Evolutionary conservation across 306 rosid genomes (phyloP), one percentile per base, ranked within the genome.

Genomic region (Pachyrhizus erosus): DNA sequence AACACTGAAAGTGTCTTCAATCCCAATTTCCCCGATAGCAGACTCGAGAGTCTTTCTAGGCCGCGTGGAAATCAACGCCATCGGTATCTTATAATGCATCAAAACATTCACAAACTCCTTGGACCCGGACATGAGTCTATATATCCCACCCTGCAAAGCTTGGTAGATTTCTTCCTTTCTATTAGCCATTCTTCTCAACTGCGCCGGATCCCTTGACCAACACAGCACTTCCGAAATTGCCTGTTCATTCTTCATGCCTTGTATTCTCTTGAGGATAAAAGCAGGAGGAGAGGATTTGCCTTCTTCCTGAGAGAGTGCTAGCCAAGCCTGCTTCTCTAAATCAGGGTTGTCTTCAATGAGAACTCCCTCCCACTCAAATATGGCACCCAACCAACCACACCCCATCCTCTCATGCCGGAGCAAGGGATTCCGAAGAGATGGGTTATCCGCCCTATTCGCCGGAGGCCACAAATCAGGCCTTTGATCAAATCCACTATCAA

Each of bases 321-420:
- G 80, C 99, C 98, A 96, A 0, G 99, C 93, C 61, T 91, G 97
- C 90, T 87, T 91, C 88, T 96, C 97, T 51, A 89, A 52, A 69
- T 93, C 98, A 52, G 92, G 89, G 61, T 90, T 93, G 39, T 92
- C 98, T 77, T 96, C 98, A 80, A 92, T 82, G 37, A 93, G 46
- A 86, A 96, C 98, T 49, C 99, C 97, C 80, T 96, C 99, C 98
- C 97, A 93, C 83, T 96, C 99, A 87, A 96, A 93, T 87, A 96
- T 93, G 46, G 89, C 99, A 70, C 97, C 96, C 80, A 96, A 82
- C 99, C 98, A 96, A 70, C 97, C 98, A 82, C 97, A 92, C 2
- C 99, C 98, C 98, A 96, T 96, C 89, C 92, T 89, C 84, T 96
- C 98, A 51, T 93, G 98, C 77, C 99, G 82, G 54, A 93, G 96